Conservation (phyloP, 805 yeast species). For the Saturnispora ahearnii region DNA sequence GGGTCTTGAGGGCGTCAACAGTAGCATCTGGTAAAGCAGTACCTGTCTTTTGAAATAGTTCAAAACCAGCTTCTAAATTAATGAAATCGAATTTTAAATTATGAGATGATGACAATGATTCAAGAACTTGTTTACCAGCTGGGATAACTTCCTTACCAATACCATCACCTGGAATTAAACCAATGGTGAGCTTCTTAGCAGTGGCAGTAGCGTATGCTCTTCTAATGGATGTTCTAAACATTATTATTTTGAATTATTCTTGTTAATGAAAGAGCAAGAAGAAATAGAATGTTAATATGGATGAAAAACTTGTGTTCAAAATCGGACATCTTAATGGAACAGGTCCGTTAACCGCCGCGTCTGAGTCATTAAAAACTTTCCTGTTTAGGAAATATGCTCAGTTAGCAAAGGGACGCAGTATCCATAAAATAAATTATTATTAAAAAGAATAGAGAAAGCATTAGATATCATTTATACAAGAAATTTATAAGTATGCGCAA, state of each 20-base stretch:
- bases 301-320: not conserved
- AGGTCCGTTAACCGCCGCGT: not conserved
- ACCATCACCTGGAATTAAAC: constrained; percentile 95
- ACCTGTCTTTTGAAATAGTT: constrained; percentile 89
- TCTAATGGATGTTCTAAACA: constrained; percentile 18
- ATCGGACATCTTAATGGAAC: not conserved
- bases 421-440: not conserved
- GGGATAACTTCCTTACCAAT: constrained; percentile 97
- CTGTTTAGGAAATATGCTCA: not conserved
- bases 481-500: too few relatives aligned
- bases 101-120: constrained; percentile 66
- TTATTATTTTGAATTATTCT: not conserved
- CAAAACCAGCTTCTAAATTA: constrained; percentile 89
- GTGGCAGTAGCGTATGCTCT: constrained; percentile 29
- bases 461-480: too few relatives aligned
- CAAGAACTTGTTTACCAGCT: constrained; percentile 83
- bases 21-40: constrained; percentile 93
- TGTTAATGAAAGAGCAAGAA: not conserved
- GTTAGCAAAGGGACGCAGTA: not conserved
- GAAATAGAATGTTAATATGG: not conserved
- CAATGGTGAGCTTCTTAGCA: constrained; percentile 44
- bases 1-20: constrained; percentile 60
- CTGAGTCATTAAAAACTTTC: constrained; percentile 2
- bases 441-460: not conserved
- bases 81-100: constrained; percentile 80